Percentiles rank a stretch among this genome's conserved stretches.
phyloP scores from a whole-genome alignment of 257 asterid species.

The Jasminum sambac region DNA sequence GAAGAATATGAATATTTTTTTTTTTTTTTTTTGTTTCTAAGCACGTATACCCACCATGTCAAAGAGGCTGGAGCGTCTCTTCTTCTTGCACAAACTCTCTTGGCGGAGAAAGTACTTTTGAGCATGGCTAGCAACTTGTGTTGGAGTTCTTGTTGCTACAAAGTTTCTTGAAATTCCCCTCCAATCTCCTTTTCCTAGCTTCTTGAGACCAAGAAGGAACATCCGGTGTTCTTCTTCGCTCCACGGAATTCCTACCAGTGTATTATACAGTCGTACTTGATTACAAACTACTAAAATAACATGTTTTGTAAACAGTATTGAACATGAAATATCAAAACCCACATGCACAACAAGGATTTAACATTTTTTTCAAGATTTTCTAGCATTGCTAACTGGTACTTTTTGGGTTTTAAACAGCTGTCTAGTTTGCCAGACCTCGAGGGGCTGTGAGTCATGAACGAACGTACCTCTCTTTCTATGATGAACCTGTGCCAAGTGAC shows the following conservation, averaged over 20 bases:
- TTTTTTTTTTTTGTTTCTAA: no score
- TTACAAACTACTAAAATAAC: neutral
- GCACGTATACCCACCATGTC: conserved; percentile 79
- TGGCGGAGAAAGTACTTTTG: conserved; percentile 75
- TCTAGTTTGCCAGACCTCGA: no score
- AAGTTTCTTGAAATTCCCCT: conserved; percentile 77
- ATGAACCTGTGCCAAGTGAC: conserved; percentile 37
- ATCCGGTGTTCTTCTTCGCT: conserved; percentile 75
- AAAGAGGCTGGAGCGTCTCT: conserved; percentile 73
- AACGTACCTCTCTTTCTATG: conserved; percentile 67
- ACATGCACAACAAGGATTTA: neutral
- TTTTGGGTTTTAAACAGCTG: no score
- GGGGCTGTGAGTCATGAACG: no score
- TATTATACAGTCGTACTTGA: neutral
- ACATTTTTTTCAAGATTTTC: neutral
- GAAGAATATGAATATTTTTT: no score
- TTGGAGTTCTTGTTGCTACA: conserved; percentile 72
- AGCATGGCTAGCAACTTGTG: conserved; percentile 89
- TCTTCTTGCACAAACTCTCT: conserved; percentile 44
- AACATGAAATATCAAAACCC: neutral
- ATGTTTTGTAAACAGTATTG: neutral
- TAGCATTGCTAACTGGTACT: neutral
- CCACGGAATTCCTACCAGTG: conserved; percentile 70
- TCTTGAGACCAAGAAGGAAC: conserved; percentile 64
- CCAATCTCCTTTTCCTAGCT: conserved; percentile 85